These are phyloP conservation scores for Leishmania turanica DNA, from an alignment of 208 protist genomes.

Conservation along the genomic window DNA sequence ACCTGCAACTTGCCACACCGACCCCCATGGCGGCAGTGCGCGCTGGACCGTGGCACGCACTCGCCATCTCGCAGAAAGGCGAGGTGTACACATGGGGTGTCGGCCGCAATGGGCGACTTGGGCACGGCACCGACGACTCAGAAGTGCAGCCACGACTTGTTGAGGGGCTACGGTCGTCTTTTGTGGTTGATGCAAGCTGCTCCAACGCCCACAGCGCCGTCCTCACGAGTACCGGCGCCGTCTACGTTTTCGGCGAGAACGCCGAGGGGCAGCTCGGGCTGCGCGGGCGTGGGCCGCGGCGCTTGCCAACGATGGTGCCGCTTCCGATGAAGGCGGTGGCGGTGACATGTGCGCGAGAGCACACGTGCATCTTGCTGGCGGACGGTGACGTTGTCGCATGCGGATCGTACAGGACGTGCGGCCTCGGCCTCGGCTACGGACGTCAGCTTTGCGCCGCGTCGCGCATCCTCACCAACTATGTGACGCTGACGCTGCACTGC, in stretches of 20 bases:
- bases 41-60: conserved; percentile 64
- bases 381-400: conserved; percentile 79
- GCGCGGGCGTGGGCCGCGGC: conserved; percentile 21
- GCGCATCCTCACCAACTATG: conserved; percentile 57
- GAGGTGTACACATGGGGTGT: conserved; percentile 77
- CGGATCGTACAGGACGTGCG: conserved; percentile 47
- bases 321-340: conserved; percentile 58
- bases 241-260: conserved; percentile 83
- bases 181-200: conserved; percentile 64
- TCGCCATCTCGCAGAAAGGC: conserved; percentile 53
- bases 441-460: conserved; percentile 31
- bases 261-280: conserved; percentile 65
- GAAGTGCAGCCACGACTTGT: conserved; percentile 51
- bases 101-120: conserved; percentile 58
- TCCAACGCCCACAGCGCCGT: conserved; percentile 62
- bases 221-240: conserved; percentile 52
- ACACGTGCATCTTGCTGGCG: conserved; percentile 67
- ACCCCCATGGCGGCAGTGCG: conserved; percentile 31
- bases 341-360: conserved; percentile 53
- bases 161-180: conserved; percentile 36
- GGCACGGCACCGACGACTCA: conserved; percentile 49
- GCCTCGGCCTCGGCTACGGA: conserved; percentile 54
- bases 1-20: conserved; percentile 5
- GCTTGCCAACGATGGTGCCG: conserved; percentile 33
- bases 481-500: conserved; percentile 49